Evolutionary conservation across 352 stramenopile species (phyloP), one percentile per base, ranked within the genome.

Genomic region (Globisporangium recalcitrans): DNA sequence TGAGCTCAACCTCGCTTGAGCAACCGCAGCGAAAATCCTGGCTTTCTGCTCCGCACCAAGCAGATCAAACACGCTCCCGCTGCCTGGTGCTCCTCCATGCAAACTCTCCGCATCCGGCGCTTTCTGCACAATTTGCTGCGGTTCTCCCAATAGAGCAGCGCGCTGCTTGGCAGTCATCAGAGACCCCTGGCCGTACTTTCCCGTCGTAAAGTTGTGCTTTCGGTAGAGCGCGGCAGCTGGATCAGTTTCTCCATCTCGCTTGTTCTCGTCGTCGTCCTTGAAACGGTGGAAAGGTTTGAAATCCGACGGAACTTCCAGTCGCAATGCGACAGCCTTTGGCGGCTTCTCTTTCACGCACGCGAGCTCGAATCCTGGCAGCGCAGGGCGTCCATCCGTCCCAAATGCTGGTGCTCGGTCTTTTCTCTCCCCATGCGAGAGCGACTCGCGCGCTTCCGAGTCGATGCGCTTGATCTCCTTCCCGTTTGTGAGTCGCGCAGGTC

Each of bases 21-120:
- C 62, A 22, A 51, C 80, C 49, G 72, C 71, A 60, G 68, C 42
- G 19, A 84, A 72, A 14, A 90, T 60, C 53, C 79, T 82, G 8
- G 71, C 64, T 61, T 69, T 79, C 40, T 88, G 77, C 11, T 73
- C 60, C 22, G 73, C 51, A 19, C 64, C 65, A 22, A 90, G 59
- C 36, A 91, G 42, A 55, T 90, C 78, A 62, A 91, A 91, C 1
- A 90, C 78, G 67, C 80, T 91, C 0, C 58, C 21, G 38, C 44
- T n/a, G 5, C 51, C 27, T n/a, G n/a, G 11, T 36, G 14, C n/a
- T n/a, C 6, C 8, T 6, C 16, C 60, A 14, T 1, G 49, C 13
- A 42, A 19, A 46, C 4, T 38, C 40, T 27, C 31, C 1, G 55
- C 27, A 29, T 51, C 47, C 22, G 8, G 21, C 2, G 13, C 60